A percentile compares a stretch with the other conserved stretches of the same genome.
Conservation (phyloP, 495 filamentous ascomycete species). For the Letharia columbiana region DNA sequence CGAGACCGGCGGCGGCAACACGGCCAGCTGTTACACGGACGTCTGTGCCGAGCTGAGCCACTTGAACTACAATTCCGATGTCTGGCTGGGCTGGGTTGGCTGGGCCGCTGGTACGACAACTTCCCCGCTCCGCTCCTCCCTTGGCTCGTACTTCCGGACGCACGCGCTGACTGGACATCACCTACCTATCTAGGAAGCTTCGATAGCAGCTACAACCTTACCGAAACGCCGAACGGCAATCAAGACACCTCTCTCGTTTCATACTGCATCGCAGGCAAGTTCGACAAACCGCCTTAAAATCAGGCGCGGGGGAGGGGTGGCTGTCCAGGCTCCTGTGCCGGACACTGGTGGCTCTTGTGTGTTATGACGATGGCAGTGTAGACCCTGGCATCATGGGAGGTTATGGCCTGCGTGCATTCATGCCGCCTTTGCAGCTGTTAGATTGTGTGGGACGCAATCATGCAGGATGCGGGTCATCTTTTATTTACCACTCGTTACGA, state of each 20-base stretch:
- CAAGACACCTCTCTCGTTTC: neutral
- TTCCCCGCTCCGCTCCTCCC: neutral
- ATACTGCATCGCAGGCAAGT: neutral
- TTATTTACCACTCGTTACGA: too few relatives aligned
- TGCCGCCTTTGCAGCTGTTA: neutral
- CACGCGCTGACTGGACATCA: neutral
- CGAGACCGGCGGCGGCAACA: conserved; percentile 47
- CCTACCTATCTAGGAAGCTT: neutral
- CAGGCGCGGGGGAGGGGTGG: neutral
- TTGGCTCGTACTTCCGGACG: neutral
- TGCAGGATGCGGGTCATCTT: neutral
- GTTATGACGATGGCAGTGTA: neutral
- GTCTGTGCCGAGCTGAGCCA: conserved; percentile 25
- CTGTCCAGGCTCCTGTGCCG: neutral
- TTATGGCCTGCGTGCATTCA: neutral
- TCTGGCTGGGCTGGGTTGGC: conserved; percentile 42
- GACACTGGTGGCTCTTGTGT: neutral
- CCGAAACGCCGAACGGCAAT: neutral
- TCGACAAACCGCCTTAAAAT: neutral
- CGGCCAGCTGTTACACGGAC: conserved; percentile 29
- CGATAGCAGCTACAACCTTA: neutral
- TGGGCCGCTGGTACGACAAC: conserved; percentile 39
- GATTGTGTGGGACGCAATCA: neutral
- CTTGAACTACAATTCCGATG: conserved; percentile 40
- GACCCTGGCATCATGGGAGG: neutral